Base-by-base conservation (phyloP, 2,329 filamentous ascomycete species). In the Talaromyces piceae region DNA sequence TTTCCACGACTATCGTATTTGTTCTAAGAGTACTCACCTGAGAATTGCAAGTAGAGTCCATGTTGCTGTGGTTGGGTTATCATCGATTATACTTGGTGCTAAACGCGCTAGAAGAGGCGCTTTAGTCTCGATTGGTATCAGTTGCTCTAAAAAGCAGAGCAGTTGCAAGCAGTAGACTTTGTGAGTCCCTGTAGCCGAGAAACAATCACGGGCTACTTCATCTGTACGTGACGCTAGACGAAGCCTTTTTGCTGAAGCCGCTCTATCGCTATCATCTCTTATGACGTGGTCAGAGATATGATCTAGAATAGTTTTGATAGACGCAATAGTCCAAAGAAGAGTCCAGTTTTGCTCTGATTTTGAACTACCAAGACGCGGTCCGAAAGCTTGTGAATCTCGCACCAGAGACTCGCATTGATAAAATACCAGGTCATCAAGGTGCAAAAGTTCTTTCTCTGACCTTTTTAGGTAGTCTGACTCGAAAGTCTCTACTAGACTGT, bases 21-120 rank as follows among this genome's bases (percentile, higher is more conserved):
- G 47, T 18, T 18, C 20, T 43, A 26, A 31, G 45, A 41, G 50
- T 12, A 3, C 77, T 63, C 72, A 91, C 88, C 87, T 88, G 56
- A 88, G 77, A 63, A 89, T 81, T n/a, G 84, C 85, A 48, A 96
- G 67, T 73, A 95, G 82, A 16, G 89, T 85, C 93, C 93, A 98
- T 0, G 84, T 88, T 6, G 84, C 80, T 37, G 84, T 73, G 7
- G 69, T 67, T 12, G 72, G 70, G 57, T 86, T 83, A 60, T 95
- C 91, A 61, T 93, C 86, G 8, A 80, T 76, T 41, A 86, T 80
- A 49, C 78, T 75, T 9, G 71, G 67, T 13, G 76, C 70, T 13
- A 94, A 69, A 41, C 79, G 77, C 7, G 77, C 73, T 2, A 93
- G 63, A 3, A 85, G 64, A 0, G 76, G 73, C 4, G 70, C 66